Base-by-base conservation (phyloP, 208 protist species). In the Trypanosoma scelopori region DNA sequence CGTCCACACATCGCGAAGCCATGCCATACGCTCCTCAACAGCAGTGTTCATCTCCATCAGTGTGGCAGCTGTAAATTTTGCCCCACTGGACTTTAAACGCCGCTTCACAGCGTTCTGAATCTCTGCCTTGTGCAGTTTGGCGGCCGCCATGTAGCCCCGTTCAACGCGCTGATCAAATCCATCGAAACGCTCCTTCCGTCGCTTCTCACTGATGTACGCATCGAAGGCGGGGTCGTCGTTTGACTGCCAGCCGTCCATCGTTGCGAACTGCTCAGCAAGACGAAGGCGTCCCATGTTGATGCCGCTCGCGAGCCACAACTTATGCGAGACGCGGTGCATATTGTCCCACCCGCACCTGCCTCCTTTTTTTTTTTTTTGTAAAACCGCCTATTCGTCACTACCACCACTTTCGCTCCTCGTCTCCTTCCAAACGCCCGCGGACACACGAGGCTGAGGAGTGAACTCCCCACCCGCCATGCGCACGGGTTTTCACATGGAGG, bases 161-260 rank as follows among this genome's bases (percentile, higher is more conserved):
- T 93, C 87, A 3, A 95, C 87, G 0, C 90, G 86, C 61, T 95
- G 90, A 53, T 95, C 90, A 69, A 95, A 95, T 0, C 63, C 77
- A 9, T 95, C 90, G 67, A 80, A 91, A 71, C 63, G 72, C 71
- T 92, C 72, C 62, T 74, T 82, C 41, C 68, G 63, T 22, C 90
- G 77, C 73, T 87, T 82, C 41, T 89, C 79, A 47, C 67, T 65
- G 5, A 95, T 70, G 57, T 88, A 95, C n/a, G 63, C 41, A 69
- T 95, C 90, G 61, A 95, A 93, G 47, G 84, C 71, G 25, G 58
- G 11, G 58, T 82, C 68, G 48, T 89, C 82, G 12, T 47, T 59
- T 0, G 61, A 25, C 69, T 95, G 85, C 86, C 85, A 95, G 22
- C 89, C 85, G 5, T 89, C 78, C 85, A 95, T 92, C 5, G 81